Evolutionary conservation across 306 rosid genomes (phyloP), one percentile per base, ranked within the genome.

Genomic region (Psophocarpus tetragonolobus): DNA sequence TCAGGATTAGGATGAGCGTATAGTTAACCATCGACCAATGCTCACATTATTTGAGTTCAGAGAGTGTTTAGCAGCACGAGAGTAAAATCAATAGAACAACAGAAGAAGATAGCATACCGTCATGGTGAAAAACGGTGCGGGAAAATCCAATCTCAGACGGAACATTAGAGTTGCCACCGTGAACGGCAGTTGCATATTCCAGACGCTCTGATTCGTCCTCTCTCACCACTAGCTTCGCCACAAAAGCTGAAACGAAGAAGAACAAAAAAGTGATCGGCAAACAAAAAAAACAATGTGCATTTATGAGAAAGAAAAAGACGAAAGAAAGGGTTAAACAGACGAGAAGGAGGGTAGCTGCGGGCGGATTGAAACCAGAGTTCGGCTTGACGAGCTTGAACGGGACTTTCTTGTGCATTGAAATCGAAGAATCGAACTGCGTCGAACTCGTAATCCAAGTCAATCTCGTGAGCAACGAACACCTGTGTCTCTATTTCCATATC

Each of bases 341-440:
- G 89, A 32, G 87, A 86, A 60, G 86, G 89, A 80, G 83, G 72
- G 42, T 80, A 82, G 71, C 72, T 82, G 11, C 13, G 54, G 6
- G 87, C 85, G 41, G 81, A 48, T 17, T 76, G 3, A 47, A 86
- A 86, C 89, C 89, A 86, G 1, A 44, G 57, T 51, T 86, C 83
- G 2, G 87, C 83, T 23, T 3, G 75, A 10, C 32, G 83, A 80
- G 87, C 74, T 58, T 86, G 72, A 29, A 15, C 12, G 0, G 45
- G 30, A 50, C 83, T 13, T 36, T 86, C 87, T 53, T 44, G 75
- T 6, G 38, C 53, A 15, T 36, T 18, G 68, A 86, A 80, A 80
- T 86, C 89, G 83, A 86, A 86, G 85, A 86, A 86, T 14, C 87
- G 80, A 80, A 82, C 81, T 0, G 89, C 89, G 15, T 86, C 87